Percentiles rank a stretch among this genome's conserved stretches.
phyloP scores from a whole-genome alignment of 306 rosid species.

The Gillenia trifoliata region DNA sequence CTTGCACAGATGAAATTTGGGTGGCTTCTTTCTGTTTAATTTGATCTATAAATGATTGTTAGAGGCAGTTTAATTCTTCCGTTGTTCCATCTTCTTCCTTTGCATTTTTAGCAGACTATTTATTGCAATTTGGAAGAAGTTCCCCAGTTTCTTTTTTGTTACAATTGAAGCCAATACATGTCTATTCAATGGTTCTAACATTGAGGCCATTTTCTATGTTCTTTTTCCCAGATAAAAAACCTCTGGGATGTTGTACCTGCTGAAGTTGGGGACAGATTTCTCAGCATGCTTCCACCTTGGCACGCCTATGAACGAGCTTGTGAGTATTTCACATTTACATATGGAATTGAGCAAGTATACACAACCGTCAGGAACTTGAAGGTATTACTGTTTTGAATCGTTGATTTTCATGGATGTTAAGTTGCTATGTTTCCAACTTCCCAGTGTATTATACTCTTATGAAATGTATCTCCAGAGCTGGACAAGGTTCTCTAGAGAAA shows the following conservation, averaged over 20 bases:
- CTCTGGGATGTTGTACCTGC: slow-evolving; percentile 74
- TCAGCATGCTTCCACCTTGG: slow-evolving; percentile 97
- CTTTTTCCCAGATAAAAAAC: slow-evolving; percentile 54
- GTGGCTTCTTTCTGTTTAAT: neutral
- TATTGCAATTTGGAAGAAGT: neutral
- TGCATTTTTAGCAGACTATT: neutral
- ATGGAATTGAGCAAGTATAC: slow-evolving; percentile 78
- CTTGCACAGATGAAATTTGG: neutral
- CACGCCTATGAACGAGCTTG: slow-evolving; percentile 92
- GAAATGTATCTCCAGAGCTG: neutral
- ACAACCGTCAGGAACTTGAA: slow-evolving; percentile 77
- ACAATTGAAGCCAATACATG: slow-evolving; percentile 12
- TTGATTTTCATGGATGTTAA: slow-evolving; percentile 8
- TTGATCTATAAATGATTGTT: neutral
- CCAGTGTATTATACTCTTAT: neutral
- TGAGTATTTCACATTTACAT: slow-evolving; percentile 79
- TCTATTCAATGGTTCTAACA: neutral
- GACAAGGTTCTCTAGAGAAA: neutral
- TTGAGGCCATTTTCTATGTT: slow-evolving; percentile 7
- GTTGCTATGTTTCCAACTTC: neutral
- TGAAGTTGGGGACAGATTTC: slow-evolving; percentile 73
- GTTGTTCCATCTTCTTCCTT: slow-evolving; percentile 7
- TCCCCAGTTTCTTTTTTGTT: slow-evolving; percentile 9
- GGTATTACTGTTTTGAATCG: slow-evolving; percentile 40
- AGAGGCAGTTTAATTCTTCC: neutral